phyloP scores from a whole-genome alignment of 1,284 basidiomycete species.

The Pulchroboletus neoregius region DNA sequence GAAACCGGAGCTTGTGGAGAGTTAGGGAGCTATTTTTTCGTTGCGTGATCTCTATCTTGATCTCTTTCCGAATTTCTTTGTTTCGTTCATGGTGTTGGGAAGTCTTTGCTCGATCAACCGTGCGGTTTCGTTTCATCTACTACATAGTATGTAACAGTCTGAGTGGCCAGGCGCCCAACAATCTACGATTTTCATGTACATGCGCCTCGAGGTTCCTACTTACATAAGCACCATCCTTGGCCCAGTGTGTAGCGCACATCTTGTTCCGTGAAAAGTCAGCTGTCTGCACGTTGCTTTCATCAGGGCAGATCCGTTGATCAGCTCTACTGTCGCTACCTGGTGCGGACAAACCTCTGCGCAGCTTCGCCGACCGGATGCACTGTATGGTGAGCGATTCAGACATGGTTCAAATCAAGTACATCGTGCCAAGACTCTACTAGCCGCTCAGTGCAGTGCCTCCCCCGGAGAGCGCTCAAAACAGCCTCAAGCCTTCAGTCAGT shows the following conservation, averaged over 20 bases:
- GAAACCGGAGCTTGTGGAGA: background rate
- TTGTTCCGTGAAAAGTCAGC: no score
- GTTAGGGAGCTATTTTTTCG: slow-evolving; percentile 2
- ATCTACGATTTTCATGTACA: background rate
- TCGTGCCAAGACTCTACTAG: background rate
- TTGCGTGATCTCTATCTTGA: slow-evolving; percentile 4
- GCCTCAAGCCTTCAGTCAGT: slow-evolving; percentile 5
- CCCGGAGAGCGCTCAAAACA: background rate
- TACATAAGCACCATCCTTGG: no score
- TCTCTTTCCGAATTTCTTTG: background rate
- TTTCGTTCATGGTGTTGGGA: background rate
- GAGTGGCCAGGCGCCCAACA: background rate
- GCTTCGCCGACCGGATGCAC: no score
- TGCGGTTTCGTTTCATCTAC: background rate
- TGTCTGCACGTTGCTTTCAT: no score
- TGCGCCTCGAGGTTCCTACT: no score
- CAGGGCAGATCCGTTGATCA: no score
- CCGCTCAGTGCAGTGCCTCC: background rate
- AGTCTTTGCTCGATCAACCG: background rate
- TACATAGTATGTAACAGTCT: no score
- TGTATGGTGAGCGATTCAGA: no score
- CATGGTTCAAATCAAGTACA: background rate
- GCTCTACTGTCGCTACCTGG: no score
- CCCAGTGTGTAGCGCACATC: no score
- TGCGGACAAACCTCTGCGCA: no score